A percentile compares a stretch with the other conserved stretches of the same genome.
phyloP scores from a whole-genome alignment of 176 grass and related monocot genomes.

The Leersia perrieri region DNA sequence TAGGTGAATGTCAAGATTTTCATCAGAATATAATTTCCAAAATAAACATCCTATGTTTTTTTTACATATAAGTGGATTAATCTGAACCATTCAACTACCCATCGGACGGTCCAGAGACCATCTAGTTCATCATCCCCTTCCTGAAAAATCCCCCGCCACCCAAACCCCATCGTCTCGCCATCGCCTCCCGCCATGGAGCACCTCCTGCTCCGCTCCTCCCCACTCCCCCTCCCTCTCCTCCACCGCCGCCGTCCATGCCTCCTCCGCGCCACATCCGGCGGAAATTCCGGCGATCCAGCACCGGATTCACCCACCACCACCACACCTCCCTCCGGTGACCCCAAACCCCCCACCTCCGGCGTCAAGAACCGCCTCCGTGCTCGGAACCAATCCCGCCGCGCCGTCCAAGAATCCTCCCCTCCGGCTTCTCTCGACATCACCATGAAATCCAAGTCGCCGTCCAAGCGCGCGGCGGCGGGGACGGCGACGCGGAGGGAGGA shows the following conservation, averaged over 20 bases:
- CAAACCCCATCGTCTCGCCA: slow-evolving; percentile 26
- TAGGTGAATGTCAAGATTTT: too few species aligned
- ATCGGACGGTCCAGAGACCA: neutral
- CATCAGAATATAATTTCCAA: too few species aligned
- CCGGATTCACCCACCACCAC: slow-evolving; percentile 18
- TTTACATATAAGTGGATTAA: neutral
- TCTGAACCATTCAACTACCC: neutral
- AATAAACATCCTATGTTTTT: too few species aligned
- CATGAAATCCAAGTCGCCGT: neutral
- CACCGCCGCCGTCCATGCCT: neutral
- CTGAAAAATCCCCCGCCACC: slow-evolving; percentile 23
- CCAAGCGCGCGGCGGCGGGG: neutral
- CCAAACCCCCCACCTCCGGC: slow-evolving; percentile 34
- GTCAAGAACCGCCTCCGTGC: slow-evolving; percentile 49
- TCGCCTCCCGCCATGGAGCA: slow-evolving; percentile 32
- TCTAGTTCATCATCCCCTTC: neutral
- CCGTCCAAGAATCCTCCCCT: slow-evolving; percentile 4
- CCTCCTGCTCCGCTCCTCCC: slow-evolving; percentile 23
- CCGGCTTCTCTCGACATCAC: slow-evolving; percentile 25
- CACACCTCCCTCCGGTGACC: neutral
- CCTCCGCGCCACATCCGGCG: slow-evolving; percentile 14
- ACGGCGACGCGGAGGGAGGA: slow-evolving; percentile 18
- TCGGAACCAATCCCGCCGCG: slow-evolving; percentile 45
- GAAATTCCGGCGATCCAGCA: slow-evolving; percentile 27
- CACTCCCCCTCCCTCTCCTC: slow-evolving; percentile 40